Conservation (phyloP, 495 filamentous ascomycete genomes). For the Apodospora peruviana region DNA sequence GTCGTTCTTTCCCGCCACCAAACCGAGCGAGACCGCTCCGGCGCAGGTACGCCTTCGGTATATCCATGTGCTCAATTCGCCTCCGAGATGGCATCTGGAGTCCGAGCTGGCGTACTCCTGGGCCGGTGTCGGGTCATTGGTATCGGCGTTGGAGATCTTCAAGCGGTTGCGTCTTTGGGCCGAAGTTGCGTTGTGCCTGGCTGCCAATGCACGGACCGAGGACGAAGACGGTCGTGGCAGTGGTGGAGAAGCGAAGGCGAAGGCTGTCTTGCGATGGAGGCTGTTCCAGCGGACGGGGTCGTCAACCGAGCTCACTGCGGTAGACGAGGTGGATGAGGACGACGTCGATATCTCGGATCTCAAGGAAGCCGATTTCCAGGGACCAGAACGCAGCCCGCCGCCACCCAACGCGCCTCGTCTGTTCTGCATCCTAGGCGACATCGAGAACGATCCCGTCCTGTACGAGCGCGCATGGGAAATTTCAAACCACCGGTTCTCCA, state of each 20-base stretch:
- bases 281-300: slow-evolving; percentile 60
- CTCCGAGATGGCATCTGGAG: slow-evolving; percentile 89
- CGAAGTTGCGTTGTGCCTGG: slow-evolving; percentile 85
- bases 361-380: slow-evolving; percentile 47
- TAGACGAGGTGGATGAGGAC: slow-evolving; percentile 46
- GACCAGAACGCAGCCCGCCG: slow-evolving; percentile 59
- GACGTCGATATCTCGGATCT: slow-evolving; percentile 44
- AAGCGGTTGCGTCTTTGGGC: slow-evolving; percentile 93
- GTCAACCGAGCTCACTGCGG: slow-evolving; percentile 11
- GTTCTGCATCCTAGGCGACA: slow-evolving; percentile 90
- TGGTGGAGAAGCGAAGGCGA: slow-evolving; percentile 70
- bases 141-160: slow-evolving; percentile 92
- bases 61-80: slow-evolving; percentile 74
- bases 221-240: slow-evolving; percentile 52
- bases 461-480: slow-evolving; percentile 89
- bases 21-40: slow-evolving; percentile 70
- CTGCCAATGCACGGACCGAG: slow-evolving; percentile 52
- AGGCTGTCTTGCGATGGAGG: slow-evolving; percentile 64
- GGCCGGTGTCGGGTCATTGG: slow-evolving; percentile 78
- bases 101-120: slow-evolving; percentile 87
- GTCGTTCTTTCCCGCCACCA: slow-evolving; percentile 78
- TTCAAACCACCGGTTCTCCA: slow-evolving; percentile 70
- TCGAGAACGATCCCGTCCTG: slow-evolving; percentile 64
- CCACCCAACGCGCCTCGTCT: slow-evolving; percentile 81
- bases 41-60: slow-evolving; percentile 71